Evolutionary conservation across 441 rosid species (phyloP), one percentile per base, ranked within the genome.

Genomic region (Gossypium aridum): DNA sequence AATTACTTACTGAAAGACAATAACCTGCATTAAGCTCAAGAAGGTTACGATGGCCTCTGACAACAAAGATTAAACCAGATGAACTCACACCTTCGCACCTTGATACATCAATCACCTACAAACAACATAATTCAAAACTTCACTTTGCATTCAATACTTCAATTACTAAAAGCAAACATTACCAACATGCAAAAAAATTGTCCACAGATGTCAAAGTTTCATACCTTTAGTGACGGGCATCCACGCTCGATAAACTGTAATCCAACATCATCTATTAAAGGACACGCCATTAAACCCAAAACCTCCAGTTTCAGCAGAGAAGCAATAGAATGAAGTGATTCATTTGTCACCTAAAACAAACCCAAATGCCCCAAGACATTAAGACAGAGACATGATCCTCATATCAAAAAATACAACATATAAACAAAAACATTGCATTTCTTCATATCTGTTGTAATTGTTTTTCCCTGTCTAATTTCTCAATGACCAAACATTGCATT

Each of bases 21-120:
- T 86, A 79, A 77, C 93, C 84, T 14, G 93, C 94, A 56, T 80
- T 78, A 67, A 95, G 84, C 80, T 80, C 86, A 76, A 68, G 79
- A 60, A 95, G 85, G 75, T 78, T 75, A 72, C 79, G 75, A 76
- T 92, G 98, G 73, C 93, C 89, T 85, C 81, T 81, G 69, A 88
- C 71, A 9, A 90, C 67, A 74, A 86, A 79, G 75, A 81, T 64
- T 74, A 89, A 75, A 76, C 99, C 87, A 45, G 83, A 82, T 4
- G 86, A 83, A 76, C 81, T 87, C 79, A 95, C 77, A 67, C 77
- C 75, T 51, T 87, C 91, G 73, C 99, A 92, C 80, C 99, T 95
- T 0, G 97, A 87, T 20, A 91, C 81, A 84, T 91, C 90, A 54
- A 95, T 70, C 54, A 74, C 92, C 99, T 92, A 84, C 34, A 55